Evolutionary conservation across 176 grass and related monocot species (phyloP).

Genomic region (Leersia perrieri): DNA sequence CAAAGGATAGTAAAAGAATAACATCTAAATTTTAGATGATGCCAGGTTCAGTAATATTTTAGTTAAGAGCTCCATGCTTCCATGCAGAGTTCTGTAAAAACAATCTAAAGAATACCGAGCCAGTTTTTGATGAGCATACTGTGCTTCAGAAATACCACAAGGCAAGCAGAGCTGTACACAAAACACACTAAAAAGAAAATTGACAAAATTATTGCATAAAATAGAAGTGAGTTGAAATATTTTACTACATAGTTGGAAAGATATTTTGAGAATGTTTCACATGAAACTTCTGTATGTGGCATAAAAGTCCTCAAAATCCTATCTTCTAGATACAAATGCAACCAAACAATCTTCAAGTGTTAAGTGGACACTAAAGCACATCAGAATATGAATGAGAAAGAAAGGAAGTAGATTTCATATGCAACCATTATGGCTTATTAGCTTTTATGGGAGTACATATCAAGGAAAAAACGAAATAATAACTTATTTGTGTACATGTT

Average conservation of each 20-base stretch:
- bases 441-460: neutral
- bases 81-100: neutral
- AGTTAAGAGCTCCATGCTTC: too few relatives aligned
- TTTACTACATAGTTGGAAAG: neutral
- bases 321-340: constrained; percentile 1
- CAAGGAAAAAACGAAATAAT: neutral
- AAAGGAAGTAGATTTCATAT: neutral
- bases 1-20: constrained; percentile 10
- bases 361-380: neutral
- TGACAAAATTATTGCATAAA: neutral
- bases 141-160: neutral
- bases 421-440: neutral
- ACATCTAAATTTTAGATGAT: neutral
- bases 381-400: neutral
- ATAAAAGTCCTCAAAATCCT: neutral
- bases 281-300: constrained; percentile 5
- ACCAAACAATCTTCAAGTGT: neutral
- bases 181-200: neutral
- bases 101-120: neutral
- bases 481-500: neutral
- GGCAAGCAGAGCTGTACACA: neutral
- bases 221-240: neutral
- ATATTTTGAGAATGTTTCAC: constrained; percentile 2
- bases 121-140: too few relatives aligned
- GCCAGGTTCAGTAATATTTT: neutral